Evolutionary conservation across 352 stramenopile genomes (phyloP), one percentile per base, ranked within the genome.

Genomic region (Pythium dissotocum): DNA sequence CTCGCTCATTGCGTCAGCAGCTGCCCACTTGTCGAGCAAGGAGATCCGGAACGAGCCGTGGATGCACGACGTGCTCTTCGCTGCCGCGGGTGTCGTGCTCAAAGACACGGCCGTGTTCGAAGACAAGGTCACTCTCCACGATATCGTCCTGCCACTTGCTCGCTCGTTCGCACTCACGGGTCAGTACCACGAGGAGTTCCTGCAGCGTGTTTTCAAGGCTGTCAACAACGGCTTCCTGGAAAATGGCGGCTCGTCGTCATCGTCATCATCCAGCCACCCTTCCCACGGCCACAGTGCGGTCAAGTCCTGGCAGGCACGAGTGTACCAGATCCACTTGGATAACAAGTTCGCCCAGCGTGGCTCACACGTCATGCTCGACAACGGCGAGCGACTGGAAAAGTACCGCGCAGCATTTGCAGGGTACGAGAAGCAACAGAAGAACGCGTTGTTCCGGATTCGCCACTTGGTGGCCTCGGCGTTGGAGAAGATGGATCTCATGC

Each of bases 301-400:
- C 33, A 55, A 61, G 30, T 52, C 44, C 8, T 68, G 54, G 53
- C 60, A 67, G 46, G 46, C 40, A n/a, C 52, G 85, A 67, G 64
- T 90, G 66, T 91, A 88, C 53, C 80, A 90, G 55, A 65, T 90
- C 59, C 80, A 93, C 59, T 28, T 93, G 30, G 82, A 93, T 48
- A 88, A 83, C 33, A 46, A 73, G 32, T 58, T 89, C 1, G 65
- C 76, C 2, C 51, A 63, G 6, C 78, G 80, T 56, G 10, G 58
- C 7, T 51, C 58, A 2, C 69, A 85, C 33, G 80, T 85, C 24
- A 64, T 73, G n/a, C 63, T 90, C 42, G 56, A 69, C 5, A 54
- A 61, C 0, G 40, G 56, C 14, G 24, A 58, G 4, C 46, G 82
- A 16, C 40, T 71, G n/a, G 42, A 75, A 9, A 74, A 85, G 52